Conservation (phyloP, 495 filamentous ascomycete species). For the Glutinoglossum americanum region DNA sequence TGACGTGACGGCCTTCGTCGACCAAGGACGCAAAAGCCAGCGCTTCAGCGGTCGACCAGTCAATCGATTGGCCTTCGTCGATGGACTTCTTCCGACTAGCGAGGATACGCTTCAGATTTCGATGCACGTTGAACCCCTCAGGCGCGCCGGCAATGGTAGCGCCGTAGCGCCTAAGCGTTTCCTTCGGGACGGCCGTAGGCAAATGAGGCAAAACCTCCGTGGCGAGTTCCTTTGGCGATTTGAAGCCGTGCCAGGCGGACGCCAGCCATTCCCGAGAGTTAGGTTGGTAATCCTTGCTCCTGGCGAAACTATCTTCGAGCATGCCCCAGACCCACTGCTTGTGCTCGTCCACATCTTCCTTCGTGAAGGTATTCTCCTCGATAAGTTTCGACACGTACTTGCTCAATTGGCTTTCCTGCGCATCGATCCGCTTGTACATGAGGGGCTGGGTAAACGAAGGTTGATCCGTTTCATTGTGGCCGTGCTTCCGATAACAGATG, state of each 20-base stretch:
- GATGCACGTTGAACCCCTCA: constrained; percentile 71
- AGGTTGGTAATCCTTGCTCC: constrained; percentile 93
- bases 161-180: constrained; percentile 57
- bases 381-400: constrained; percentile 78
- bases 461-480: constrained; percentile 98
- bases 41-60: constrained; percentile 94
- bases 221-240: constrained; percentile 92
- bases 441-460: constrained; percentile 97
- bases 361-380: constrained; percentile 78
- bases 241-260: constrained; percentile 97
- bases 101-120: constrained; percentile 93
- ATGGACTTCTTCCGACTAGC: constrained; percentile 78
- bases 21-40: constrained; percentile 85
- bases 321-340: constrained; percentile 99
- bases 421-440: constrained; percentile 93
- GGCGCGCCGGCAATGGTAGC: constrained; percentile 51
- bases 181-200: constrained; percentile 53
- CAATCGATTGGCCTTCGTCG: constrained; percentile 78
- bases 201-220: constrained; percentile 86
- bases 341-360: constrained; percentile 96
- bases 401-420: constrained; percentile 59
- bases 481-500: constrained; percentile 96
- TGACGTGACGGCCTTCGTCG: constrained; percentile 83
- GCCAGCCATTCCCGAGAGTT: constrained; percentile 95
- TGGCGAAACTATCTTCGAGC: constrained; percentile 88